These are phyloP conservation scores for Exophiala xenobiotica DNA, from an alignment of 2,329 filamentous ascomycete genomes.

Conservation along the genomic window DNA sequence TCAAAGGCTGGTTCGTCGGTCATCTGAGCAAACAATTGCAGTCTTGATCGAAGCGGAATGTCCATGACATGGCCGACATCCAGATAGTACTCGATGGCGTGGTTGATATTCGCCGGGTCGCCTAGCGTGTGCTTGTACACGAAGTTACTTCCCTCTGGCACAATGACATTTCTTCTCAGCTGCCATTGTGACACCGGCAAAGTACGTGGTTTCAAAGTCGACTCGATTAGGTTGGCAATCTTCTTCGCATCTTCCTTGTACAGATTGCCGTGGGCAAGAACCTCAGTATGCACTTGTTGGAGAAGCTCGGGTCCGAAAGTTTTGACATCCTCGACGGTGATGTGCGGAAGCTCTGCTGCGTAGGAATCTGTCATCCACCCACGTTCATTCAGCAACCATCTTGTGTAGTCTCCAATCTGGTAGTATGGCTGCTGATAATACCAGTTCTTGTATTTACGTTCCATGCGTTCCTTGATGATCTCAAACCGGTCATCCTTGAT, in stretches of 20 bases:
- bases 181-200: conserved; percentile 79
- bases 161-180: conserved; percentile 70
- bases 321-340: conserved; percentile 72
- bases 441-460: conserved; percentile 77
- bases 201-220: conserved; percentile 68
- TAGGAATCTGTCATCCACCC: conserved; percentile 79
- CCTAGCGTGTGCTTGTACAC: conserved; percentile 77
- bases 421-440: conserved; percentile 85
- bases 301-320: conserved; percentile 78
- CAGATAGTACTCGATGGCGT: conserved; percentile 77
- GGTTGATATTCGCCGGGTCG: conserved; percentile 86
- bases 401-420: conserved; percentile 79
- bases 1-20: conserved; percentile 92
- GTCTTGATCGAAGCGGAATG: conserved; percentile 68
- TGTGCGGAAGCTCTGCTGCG: conserved; percentile 69
- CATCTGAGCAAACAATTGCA: conserved; percentile 82
- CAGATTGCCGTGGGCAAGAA: conserved; percentile 85
- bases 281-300: conserved; percentile 80
- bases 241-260: conserved; percentile 90
- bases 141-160: conserved; percentile 78
- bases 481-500: conserved; percentile 85
- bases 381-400: conserved; percentile 74
- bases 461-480: conserved; percentile 82
- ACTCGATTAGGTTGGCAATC: conserved; percentile 79
- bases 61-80: conserved; percentile 69